phyloP scores from a whole-genome alignment of 2,329 filamentous ascomycete species.

The Ophiostoma ulmi region DNA sequence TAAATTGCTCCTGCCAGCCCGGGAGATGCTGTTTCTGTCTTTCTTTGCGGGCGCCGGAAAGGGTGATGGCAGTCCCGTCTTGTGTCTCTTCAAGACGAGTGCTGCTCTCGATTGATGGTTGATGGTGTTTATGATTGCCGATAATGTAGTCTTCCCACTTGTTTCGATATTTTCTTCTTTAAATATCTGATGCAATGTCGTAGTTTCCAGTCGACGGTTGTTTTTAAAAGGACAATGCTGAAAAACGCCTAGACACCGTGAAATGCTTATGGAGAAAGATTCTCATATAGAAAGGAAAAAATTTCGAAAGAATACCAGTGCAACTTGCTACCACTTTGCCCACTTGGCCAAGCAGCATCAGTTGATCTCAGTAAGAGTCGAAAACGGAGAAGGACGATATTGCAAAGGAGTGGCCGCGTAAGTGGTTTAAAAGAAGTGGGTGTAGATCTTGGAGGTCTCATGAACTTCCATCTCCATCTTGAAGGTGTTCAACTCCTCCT shows the following conservation, averaged over 20 bases:
- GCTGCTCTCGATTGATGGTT: background rate
- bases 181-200: background rate
- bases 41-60: background rate
- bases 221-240: slow-evolving; percentile 8
- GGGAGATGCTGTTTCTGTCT: slow-evolving; percentile 18
- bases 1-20: slow-evolving; percentile 26
- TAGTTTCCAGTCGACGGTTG: background rate
- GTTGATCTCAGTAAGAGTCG: background rate
- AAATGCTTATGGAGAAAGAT: slow-evolving; percentile 5
- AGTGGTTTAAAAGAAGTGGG: slow-evolving; percentile 86
- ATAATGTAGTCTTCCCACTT: background rate
- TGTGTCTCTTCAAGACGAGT: background rate
- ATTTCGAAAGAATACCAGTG: background rate
- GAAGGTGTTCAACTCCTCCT: slow-evolving; percentile 98
- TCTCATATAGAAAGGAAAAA: background rate
- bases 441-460: slow-evolving; percentile 97
- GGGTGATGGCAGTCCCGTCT: background rate
- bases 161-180: background rate
- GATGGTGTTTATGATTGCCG: background rate
- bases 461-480: slow-evolving; percentile 99
- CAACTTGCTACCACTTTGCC: background rate
- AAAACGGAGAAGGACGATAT: background rate
- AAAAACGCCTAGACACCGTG: slow-evolving; percentile 13
- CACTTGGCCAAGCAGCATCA: background rate
- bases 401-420: background rate